Evolutionary conservation across 2,329 filamentous ascomycete genomes (phyloP), one percentile per base, ranked within the genome.

Genomic region (Arthroderma sp.): DNA sequence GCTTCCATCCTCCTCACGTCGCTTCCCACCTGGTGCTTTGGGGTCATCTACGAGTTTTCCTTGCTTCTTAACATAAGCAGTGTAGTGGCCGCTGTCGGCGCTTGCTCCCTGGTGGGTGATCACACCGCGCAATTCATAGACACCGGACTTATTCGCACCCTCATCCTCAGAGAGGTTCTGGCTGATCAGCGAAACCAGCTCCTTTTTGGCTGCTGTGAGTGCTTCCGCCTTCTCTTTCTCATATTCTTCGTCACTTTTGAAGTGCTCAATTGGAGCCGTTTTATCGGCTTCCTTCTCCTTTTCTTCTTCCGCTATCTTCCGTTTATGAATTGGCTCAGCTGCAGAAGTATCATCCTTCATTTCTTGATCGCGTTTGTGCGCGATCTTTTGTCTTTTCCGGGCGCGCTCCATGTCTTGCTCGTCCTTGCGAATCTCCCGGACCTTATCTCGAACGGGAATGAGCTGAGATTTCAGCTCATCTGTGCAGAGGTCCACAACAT

Each of bases 81-180:
- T 98, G 71, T 98, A 98, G 66, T 98, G 91, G 5, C 91, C 91
- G 56, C 89, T 95, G 66, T 98, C 91, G 15, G 91, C 91, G 60
- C 87, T 94, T 48, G 88, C 86, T 50, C 91, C 91, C 66, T 98
- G 91, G 65, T 98, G 91, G 29, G 93, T 94, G 48, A 98, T 85
- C 4, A 98, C 83, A 40, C 86, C 91, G 28, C 89, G 80, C 38
- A 98, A 77, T 68, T 98, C 89, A 64, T 96, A 98, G 31, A 98
- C 73, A 36, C 91, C 91, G 2, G 88, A 94, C 63, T 89, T 86
- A 67, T 96, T 96, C 43, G 86, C 80, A 15, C 86, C 83, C 10
- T 83, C 79, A 58, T 96, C 88, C 32, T 78, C 73, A 40, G 76
- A 74, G 40, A 94, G 72, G 29, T 83, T 77, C 4, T 80, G 79